phyloP scores from a whole-genome alignment of 2,329 filamentous ascomycete species.

The Fusarium decemcellulare region DNA sequence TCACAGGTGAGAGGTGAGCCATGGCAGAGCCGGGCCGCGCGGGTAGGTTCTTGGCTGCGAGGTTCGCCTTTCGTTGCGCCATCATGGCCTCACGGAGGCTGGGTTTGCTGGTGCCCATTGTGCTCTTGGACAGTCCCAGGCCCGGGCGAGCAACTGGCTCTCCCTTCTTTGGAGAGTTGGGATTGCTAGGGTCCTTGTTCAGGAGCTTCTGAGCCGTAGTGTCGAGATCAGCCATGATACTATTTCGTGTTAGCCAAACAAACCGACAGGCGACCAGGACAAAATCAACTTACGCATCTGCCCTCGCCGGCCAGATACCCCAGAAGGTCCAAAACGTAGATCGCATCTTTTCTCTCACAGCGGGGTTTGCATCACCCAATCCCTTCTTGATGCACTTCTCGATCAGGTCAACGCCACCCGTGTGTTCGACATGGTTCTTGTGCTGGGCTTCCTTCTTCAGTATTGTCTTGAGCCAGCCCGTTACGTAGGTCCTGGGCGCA shows the following conservation, averaged over 20 bases:
- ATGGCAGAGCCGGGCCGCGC: slow-evolving; percentile 74
- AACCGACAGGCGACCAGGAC: neutral
- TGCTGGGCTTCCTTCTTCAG: slow-evolving; percentile 83
- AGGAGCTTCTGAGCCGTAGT: slow-evolving; percentile 83
- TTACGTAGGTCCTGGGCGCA: slow-evolving; percentile 83
- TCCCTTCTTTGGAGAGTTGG: slow-evolving; percentile 74
- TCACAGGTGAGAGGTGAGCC: slow-evolving; percentile 71
- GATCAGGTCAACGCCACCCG: slow-evolving; percentile 84
- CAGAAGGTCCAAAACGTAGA: slow-evolving; percentile 90
- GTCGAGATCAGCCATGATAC: slow-evolving; percentile 85
- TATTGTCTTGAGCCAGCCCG: slow-evolving; percentile 87
- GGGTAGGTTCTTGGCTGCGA: slow-evolving; percentile 66
- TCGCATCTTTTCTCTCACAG: slow-evolving; percentile 88
- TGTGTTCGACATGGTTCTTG: slow-evolving; percentile 87
- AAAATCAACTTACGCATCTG: slow-evolving; percentile 73
- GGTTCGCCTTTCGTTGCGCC: slow-evolving; percentile 79
- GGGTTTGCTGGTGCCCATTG: slow-evolving; percentile 69
- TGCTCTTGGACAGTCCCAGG: slow-evolving; percentile 74
- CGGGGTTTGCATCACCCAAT: slow-evolving; percentile 89
- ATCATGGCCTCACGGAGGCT: slow-evolving; percentile 87
- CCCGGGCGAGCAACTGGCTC: slow-evolving; percentile 66
- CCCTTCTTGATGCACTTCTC: slow-evolving; percentile 93
- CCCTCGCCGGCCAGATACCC: slow-evolving; percentile 81
- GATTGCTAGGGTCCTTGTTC: slow-evolving; percentile 87
- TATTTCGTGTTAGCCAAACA: slow-evolving; percentile 53